Evolutionary conservation across 2,329 filamentous ascomycete species (phyloP).

Genomic region (Lachnellula arida): DNA sequence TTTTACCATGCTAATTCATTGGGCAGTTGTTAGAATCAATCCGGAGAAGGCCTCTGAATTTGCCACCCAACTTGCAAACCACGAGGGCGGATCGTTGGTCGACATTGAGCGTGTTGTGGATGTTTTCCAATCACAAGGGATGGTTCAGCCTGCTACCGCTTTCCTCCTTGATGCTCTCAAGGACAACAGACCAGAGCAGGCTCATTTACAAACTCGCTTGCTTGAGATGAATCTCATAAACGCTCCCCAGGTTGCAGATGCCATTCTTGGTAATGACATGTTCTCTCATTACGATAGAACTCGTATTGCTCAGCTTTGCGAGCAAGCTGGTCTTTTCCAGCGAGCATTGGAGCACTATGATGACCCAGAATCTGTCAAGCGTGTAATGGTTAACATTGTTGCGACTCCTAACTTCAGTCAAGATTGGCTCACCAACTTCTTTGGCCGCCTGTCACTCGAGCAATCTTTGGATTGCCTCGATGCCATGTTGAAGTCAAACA

Average conservation of each 20-base stretch:
- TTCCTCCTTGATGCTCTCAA: slow-evolving; percentile 95
- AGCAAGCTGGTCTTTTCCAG: slow-evolving; percentile 82
- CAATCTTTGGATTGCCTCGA: slow-evolving; percentile 92
- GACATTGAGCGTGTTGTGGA: slow-evolving; percentile 94
- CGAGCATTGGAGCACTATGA: slow-evolving; percentile 94
- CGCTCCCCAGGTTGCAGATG: slow-evolving; percentile 94
- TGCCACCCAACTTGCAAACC: slow-evolving; percentile 84
- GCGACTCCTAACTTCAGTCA: slow-evolving; percentile 79
- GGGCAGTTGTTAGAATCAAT: slow-evolving; percentile 82
- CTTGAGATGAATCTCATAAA: slow-evolving; percentile 98
- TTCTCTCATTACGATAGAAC: slow-evolving; percentile 94
- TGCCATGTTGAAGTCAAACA: slow-evolving; percentile 94
- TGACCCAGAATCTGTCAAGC: slow-evolving; percentile 84
- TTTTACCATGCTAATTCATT: no score
- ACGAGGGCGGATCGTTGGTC: slow-evolving; percentile 80
- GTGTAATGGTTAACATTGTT: slow-evolving; percentile 77
- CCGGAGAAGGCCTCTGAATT: slow-evolving; percentile 95
- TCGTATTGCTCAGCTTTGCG: slow-evolving; percentile 84
- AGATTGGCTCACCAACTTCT: slow-evolving; percentile 90
- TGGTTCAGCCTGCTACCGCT: slow-evolving; percentile 97
- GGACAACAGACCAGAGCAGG: slow-evolving; percentile 91
- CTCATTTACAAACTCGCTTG: slow-evolving; percentile 85
- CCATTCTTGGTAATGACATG: slow-evolving; percentile 97
- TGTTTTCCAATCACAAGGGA: slow-evolving; percentile 95
- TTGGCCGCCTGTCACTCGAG: slow-evolving; percentile 90